These are phyloP conservation scores for Filobasidium floriforme DNA, from an alignment of 768 basidiomycete genomes.

Conservation along the genomic window DNA sequence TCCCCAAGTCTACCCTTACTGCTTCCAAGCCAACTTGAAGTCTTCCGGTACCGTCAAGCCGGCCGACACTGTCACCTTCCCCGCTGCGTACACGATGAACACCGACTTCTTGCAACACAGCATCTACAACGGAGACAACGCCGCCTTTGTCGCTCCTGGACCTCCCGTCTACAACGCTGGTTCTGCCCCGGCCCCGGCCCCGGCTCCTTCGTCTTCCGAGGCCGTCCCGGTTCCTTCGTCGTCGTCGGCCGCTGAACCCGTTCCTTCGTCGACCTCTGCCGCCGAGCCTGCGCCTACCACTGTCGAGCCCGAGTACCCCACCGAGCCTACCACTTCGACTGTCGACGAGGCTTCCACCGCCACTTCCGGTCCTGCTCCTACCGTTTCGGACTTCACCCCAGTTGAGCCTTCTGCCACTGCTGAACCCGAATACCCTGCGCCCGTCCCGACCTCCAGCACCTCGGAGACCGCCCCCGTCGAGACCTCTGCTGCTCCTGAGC, in stretches of 20 bases:
- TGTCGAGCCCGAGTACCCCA: constrained; percentile 5
- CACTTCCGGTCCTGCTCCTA: background rate
- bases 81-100: constrained; percentile 22
- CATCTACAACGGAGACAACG: background rate
- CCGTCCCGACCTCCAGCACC: no score
- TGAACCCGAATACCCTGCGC: no score
- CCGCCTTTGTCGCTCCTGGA: background rate
- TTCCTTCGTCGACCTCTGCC: no score
- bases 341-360: background rate
- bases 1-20: constrained; percentile 26
- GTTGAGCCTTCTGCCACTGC: no score
- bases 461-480: background rate
- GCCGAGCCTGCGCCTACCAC: constrained; percentile 8
- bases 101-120: background rate
- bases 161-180: constrained; percentile 8
- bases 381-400: background rate
- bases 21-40: constrained; percentile 22
- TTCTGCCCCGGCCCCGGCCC: constrained; percentile 22
- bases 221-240: background rate
- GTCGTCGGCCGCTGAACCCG: constrained; percentile 4
- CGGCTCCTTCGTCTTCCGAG: constrained; percentile 12
- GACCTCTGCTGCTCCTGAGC: background rate
- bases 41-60: constrained; percentile 23
- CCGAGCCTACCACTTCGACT: constrained; percentile 10
- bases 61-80: constrained; percentile 21